phyloP scores from a whole-genome alignment of 257 asterid species.

The Jasminum sambac region DNA sequence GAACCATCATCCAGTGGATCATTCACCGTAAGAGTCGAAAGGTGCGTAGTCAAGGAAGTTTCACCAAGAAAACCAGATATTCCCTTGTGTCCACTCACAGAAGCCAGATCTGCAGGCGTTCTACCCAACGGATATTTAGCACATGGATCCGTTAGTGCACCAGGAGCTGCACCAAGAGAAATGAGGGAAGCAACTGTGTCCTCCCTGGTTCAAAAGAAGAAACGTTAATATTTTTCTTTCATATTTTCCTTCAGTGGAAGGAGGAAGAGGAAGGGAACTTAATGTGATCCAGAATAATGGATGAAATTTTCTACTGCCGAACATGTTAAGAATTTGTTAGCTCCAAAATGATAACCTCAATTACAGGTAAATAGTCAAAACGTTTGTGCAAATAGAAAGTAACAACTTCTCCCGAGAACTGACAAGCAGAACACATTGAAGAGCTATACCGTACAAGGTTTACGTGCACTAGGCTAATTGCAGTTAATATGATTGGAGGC shows the following conservation, averaged over 20 bases:
- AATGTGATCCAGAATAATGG: constrained; percentile 13
- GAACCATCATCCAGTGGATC: constrained; percentile 48
- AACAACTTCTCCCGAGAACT: not conserved
- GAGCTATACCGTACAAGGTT: not conserved
- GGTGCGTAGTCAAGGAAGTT: constrained; percentile 68
- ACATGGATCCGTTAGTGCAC: constrained; percentile 79
- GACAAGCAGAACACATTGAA: constrained; percentile 1
- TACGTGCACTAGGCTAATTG: constrained; percentile 15
- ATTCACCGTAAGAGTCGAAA: constrained; percentile 54
- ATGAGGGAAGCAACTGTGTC: constrained; percentile 80
- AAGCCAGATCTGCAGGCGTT: constrained; percentile 92
- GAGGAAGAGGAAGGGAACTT: not conserved
- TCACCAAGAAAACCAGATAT: constrained; percentile 95
- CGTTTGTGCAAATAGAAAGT: constrained; percentile 13
- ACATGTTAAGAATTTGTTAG: not conserved
- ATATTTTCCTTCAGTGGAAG: not conserved
- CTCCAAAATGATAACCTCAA: constrained; percentile 1
- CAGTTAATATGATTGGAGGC: constrained; percentile 5
- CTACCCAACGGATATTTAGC: constrained; percentile 64
- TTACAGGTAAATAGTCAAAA: not conserved
- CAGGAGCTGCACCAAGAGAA: constrained; percentile 85
- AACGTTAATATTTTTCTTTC: constrained; percentile 12
- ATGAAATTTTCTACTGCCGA: constrained; percentile 5
- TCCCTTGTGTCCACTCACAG: constrained; percentile 88
- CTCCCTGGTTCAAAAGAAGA: constrained; percentile 62